These are phyloP conservation scores for Allomyces javanicus DNA, from an alignment of 192 early-diverging fungal genomes.

Conservation along the genomic window DNA sequence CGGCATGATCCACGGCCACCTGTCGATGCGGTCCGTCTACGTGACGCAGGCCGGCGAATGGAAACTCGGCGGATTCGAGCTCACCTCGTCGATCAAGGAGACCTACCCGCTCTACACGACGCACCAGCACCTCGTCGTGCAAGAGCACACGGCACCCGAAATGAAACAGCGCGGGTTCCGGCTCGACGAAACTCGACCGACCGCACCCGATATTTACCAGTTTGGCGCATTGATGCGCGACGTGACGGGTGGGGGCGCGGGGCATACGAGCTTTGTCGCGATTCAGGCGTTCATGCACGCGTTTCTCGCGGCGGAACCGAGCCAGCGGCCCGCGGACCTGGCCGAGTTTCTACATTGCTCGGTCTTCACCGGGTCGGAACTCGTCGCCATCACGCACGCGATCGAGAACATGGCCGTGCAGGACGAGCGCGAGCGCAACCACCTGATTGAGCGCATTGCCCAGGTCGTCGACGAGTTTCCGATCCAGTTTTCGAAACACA, in stretches of 20 bases:
- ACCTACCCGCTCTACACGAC: conserved; percentile 34
- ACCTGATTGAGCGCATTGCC: conserved; percentile 34
- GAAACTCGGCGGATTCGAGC: conserved; percentile 80
- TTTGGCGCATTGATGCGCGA: conserved; percentile 64
- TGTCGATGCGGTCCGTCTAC: conserved; percentile 58
- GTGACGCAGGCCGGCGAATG: conserved; percentile 84
- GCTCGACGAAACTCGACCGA: conserved; percentile 10
- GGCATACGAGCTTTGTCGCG: too few relatives aligned
- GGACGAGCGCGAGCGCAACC: conserved; percentile 63
- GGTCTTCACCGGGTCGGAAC: conserved; percentile 21
- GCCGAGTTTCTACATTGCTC: too few relatives aligned
- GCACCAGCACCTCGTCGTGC: conserved; percentile 10
- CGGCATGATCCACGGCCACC: conserved; percentile 67
- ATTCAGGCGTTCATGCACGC: conserved; percentile 1
- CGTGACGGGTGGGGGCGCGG: conserved; percentile 39
- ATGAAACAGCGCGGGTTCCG: conserved; percentile 1
- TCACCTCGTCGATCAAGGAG: conserved; percentile 48
- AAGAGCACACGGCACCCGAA: not conserved
- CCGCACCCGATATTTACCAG: conserved; percentile 4
- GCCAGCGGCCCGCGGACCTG: not conserved
- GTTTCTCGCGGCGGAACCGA: conserved; percentile 8
- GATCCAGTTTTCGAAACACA: conserved; percentile 63
- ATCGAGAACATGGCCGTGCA: conserved; percentile 88
- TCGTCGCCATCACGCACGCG: conserved; percentile 21
- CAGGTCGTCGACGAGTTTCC: conserved; percentile 56